A percentile compares a stretch with the other conserved stretches of the same genome.
These are phyloP conservation scores for Cryptosporidium ryanae DNA, from an alignment of 169 alveolate genomes.

Conservation along the genomic window DNA sequence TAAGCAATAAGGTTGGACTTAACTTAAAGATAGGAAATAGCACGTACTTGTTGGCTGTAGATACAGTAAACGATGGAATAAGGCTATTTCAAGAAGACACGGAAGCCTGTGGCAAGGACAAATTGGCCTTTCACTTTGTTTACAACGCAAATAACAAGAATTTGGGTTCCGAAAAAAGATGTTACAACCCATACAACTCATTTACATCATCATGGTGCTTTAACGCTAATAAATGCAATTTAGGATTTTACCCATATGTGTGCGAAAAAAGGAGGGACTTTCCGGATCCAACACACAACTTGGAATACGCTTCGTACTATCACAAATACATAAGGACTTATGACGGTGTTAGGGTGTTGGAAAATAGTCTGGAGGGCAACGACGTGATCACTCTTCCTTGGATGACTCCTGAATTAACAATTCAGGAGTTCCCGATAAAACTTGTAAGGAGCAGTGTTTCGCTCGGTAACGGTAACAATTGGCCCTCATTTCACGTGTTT, in stretches of 20 bases:
- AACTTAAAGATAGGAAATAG: constrained; percentile 33
- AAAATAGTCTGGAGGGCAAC: constrained; percentile 42
- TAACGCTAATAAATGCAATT: constrained; percentile 26
- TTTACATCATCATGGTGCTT: constrained; percentile 42
- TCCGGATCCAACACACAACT: constrained; percentile 11
- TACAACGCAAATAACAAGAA: background rate
- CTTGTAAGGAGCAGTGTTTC: constrained; percentile 19
- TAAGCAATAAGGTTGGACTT: constrained; percentile 25
- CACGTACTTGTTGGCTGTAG: constrained; percentile 19
- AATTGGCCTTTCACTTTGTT: background rate
- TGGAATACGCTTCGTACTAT: background rate
- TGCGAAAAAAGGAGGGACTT: constrained; percentile 36
- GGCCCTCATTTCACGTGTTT: constrained; percentile 70
- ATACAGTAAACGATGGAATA: constrained; percentile 60
- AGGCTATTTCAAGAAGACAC: constrained; percentile 47
- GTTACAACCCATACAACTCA: constrained; percentile 48
- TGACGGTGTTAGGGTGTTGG: constrained; percentile 40
- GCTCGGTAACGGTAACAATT: constrained; percentile 42
- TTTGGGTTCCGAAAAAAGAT: background rate
- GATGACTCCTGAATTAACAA: constrained; percentile 20
- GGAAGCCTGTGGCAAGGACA: constrained; percentile 56
- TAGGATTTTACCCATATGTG: constrained; percentile 9
- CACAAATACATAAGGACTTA: constrained; percentile 21
- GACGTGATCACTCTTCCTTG: constrained; percentile 48
- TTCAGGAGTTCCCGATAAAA: constrained; percentile 61